Percentiles rank a stretch among this genome's conserved stretches.
These are phyloP conservation scores for Syncephalis fuscata DNA, from an alignment of 371 early-diverging fungal species.

Conservation along the genomic window DNA sequence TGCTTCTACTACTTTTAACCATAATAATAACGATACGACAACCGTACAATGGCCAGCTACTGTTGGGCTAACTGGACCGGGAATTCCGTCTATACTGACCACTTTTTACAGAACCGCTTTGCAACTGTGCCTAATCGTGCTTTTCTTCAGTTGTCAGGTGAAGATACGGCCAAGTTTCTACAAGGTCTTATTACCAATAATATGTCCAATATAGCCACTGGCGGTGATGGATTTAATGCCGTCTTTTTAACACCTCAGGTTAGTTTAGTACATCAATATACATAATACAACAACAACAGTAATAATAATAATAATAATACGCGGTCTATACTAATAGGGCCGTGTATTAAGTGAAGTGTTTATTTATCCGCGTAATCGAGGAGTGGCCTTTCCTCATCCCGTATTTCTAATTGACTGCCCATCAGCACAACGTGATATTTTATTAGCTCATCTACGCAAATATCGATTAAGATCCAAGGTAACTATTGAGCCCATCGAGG, in stretches of 20 bases:
- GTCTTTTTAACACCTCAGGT: conserved; percentile 69
- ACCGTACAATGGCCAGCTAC: no score
- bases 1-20: neutral
- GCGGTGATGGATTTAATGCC: conserved; percentile 52
- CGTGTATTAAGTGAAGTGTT: conserved; percentile 82
- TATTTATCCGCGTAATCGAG: conserved; percentile 56
- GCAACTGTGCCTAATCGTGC: conserved; percentile 33
- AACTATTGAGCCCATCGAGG: conserved; percentile 38
- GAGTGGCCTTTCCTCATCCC: conserved; percentile 40
- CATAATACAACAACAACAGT: no score
- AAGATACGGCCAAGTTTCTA: conserved; percentile 61
- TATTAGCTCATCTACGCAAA: conserved; percentile 50
- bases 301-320: no score
- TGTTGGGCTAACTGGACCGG: neutral
- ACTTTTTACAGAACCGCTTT: no score
- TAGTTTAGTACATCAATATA: conserved; percentile 4
- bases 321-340: conserved; percentile 24
- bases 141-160: conserved; percentile 48
- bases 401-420: conserved; percentile 66
- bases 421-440: conserved; percentile 17
- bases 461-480: conserved; percentile 69
- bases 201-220: conserved; percentile 47
- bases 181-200: conserved; percentile 85
- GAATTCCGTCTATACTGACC: conserved; percentile 6
- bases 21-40: neutral